Evolutionary conservation across 331 rosid genomes (phyloP), one percentile per base, ranked within the genome.

Genomic region (Erythrophleum ivorense): DNA sequence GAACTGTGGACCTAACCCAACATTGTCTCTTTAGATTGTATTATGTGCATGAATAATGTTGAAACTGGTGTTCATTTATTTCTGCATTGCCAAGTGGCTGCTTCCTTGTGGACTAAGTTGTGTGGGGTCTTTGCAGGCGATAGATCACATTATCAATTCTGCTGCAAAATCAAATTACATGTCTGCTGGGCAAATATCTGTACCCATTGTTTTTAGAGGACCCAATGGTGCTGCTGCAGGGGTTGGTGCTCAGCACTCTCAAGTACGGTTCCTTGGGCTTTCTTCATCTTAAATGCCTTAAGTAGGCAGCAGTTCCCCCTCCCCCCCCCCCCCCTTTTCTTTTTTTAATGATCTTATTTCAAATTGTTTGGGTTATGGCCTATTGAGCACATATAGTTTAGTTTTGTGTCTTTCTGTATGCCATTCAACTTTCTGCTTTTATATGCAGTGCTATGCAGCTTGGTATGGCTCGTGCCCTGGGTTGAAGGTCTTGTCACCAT

Each of bases 181-280:
- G 99, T 95, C 99, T 70, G 89, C 97, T 64, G 98, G 99, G 73
- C 95, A 93, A 89, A 92, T 95, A 77, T 71, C 86, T 73, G 99
- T 95, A 53, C 98, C 99, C 59, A 94, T 96, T 73, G 99, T 96
- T 77, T 96, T 96, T 79, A 92, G 99, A 88, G 99, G 99, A 75
- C 99, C 99, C 78, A 96, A 93, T 59, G 98, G 98, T 81, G 98
- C 98, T 83, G 99, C 99, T 77, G 92, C 99, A 73, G 99, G 99
- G 73, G 99, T 95, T 84, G 99, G 98, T 84, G 99, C 99, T 48
- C 98, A 95, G 87, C 99, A 95, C 86, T 95, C 99, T 88, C 99
- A 93, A 10, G 98, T 95, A 91, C 69, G 89, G 78, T 76, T 84
- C 78, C 58, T 62, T 59, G 13, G 2, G 55, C 79, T 83, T 71